Evolutionary conservation across 192 early-diverging fungal species (phyloP), one percentile per base, ranked within the genome.

Genomic region (Obelidium mucronatum): DNA sequence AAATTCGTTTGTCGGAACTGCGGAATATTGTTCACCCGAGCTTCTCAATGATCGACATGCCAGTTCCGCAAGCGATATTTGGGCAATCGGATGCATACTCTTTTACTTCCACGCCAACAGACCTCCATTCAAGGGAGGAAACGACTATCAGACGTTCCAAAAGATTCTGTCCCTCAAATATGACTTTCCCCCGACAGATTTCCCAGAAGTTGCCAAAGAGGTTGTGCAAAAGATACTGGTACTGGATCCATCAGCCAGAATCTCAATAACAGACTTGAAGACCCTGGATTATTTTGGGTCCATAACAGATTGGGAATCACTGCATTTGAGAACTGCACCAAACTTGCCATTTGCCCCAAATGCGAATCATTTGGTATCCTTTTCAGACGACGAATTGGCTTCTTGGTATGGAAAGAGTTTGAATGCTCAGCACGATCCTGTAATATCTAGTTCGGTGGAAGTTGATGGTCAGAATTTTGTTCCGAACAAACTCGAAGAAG

Each of bases 11-110:
- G 98, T 99, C 1, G 98, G 98, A 36, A 99, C 98, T 3, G 97
- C 98, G 17, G 98, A 99, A 87, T 99, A 99, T 82, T 96, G 97
- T 28, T 95, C 95, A 2, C 98, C 97, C 0, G 98, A 99, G 81
- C 84, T 99, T 44, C 85, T 99, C 33, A 94, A 91, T 28, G 95
- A 98, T 77, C 92, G 94, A 52, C 87, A 90, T 0, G 92, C 93
- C 2, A 78, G 78, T 0, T 40, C 63, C 39, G 71, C 79, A 24
- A 88, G 83, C 0, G 88, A 89, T 73, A 56, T 89, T 1, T 89
- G 58, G 93, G 91, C 86, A 80, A 87, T 82, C 86, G 92, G 92
- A 83, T 89, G 97, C 83, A 96, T 99, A 31, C 87, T 97, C 6
- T 99, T 91, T 81, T 97, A 99, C 77, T 75, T 99, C 76, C 79